A percentile compares a stretch with the other conserved stretches of the same genome.
Evolutionary conservation across 2,329 filamentous ascomycete genomes (phyloP).

Genomic region (Talaromyces atroroseus): DNA sequence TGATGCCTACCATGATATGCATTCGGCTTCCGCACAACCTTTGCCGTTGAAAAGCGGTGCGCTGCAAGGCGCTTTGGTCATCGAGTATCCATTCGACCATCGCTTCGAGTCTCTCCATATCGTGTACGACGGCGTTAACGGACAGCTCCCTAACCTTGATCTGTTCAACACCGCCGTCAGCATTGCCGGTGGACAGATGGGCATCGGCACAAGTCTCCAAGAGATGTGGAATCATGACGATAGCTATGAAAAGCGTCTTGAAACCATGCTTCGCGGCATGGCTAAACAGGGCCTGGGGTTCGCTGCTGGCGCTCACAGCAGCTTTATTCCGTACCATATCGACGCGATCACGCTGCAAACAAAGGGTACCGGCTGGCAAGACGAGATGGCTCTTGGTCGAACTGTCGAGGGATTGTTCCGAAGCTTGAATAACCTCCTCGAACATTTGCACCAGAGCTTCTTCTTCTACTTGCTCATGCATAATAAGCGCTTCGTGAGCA

Average conservation of each 20-base stretch:
- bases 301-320: slow-evolving; percentile 84
- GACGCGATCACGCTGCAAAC: slow-evolving; percentile 92
- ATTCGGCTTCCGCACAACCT: slow-evolving; percentile 64
- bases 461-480: slow-evolving; percentile 98
- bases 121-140: slow-evolving; percentile 92
- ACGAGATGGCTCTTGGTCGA: slow-evolving; percentile 92
- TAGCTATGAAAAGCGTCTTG: slow-evolving; percentile 72
- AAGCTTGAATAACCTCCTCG: slow-evolving; percentile 91
- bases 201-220: slow-evolving; percentile 75
- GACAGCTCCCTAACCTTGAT: slow-evolving; percentile 90
- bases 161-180: slow-evolving; percentile 89
- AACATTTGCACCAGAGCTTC: slow-evolving; percentile 97
- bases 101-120: slow-evolving; percentile 85
- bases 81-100: slow-evolving; percentile 83
- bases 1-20: slow-evolving; percentile 91
- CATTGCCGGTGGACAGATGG: slow-evolving; percentile 88
- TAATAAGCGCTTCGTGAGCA: slow-evolving; percentile 88
- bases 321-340: slow-evolving; percentile 96
- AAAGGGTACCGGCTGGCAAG: slow-evolving; percentile 87
- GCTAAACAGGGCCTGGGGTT: slow-evolving; percentile 83
- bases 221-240: slow-evolving; percentile 75
- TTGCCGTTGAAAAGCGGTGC: slow-evolving; percentile 88
- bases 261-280: slow-evolving; percentile 90
- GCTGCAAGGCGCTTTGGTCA: slow-evolving; percentile 84
- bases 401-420: slow-evolving; percentile 86